A percentile compares a stretch with the other conserved stretches of the same genome.
These are phyloP conservation scores for Euphrasia arctica DNA, from an alignment of 305 asterid genomes.

Conservation along the genomic window DNA sequence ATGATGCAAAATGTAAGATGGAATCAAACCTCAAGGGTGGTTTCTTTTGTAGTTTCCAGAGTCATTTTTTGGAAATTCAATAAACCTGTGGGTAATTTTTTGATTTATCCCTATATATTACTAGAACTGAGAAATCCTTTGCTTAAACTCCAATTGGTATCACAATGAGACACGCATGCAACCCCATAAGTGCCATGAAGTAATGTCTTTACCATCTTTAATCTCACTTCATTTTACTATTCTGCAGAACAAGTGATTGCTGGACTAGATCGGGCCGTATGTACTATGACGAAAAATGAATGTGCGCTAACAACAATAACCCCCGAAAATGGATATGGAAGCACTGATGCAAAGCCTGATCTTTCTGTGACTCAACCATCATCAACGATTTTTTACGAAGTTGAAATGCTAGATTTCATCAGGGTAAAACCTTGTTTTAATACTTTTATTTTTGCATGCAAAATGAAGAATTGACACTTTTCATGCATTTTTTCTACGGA, in stretches of 20 bases:
- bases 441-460: not conserved
- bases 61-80: too few relatives aligned
- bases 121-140: too few relatives aligned
- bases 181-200: too few relatives aligned
- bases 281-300: constrained; percentile 73
- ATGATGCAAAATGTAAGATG: too few relatives aligned
- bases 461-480: not conserved
- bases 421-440: constrained; percentile 42
- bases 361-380: constrained; percentile 50
- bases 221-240: constrained; percentile 14
- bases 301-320: constrained; percentile 47
- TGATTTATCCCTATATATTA: too few relatives aligned
- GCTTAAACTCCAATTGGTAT: too few relatives aligned
- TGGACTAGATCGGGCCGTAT: constrained; percentile 61
- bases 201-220: constrained; percentile 1
- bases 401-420: constrained; percentile 68
- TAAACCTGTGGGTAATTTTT: too few relatives aligned
- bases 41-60: too few relatives aligned
- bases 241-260: constrained; percentile 58
- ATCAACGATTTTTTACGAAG: constrained; percentile 60
- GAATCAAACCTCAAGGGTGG: too few relatives aligned
- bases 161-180: too few relatives aligned
- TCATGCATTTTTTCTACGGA: constrained; percentile 17
- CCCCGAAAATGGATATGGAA: constrained; percentile 64
- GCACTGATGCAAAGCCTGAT: constrained; percentile 45